phyloP scores from a whole-genome alignment of 805 yeast genomes.

The Brettanomyces nanus region DNA sequence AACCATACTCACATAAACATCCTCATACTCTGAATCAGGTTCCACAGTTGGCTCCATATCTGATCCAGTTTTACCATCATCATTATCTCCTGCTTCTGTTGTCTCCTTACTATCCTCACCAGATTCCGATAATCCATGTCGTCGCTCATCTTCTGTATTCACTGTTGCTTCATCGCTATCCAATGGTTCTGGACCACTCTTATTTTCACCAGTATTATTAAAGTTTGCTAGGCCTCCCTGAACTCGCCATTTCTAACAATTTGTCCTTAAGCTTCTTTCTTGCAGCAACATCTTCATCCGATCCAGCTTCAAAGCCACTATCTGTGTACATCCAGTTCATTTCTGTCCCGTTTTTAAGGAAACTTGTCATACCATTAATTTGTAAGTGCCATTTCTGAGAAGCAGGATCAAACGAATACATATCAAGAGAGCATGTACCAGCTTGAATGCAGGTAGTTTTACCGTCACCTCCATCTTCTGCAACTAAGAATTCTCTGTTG shows the following conservation, averaged over 20 bases:
- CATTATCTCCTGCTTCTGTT: too few species aligned
- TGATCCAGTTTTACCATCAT: conserved; percentile 6
- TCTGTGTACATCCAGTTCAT: conserved; percentile 83
- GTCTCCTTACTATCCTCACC: too few species aligned
- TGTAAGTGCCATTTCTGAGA: conserved; percentile 46
- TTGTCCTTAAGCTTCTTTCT: conserved; percentile 27
- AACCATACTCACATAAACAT: conserved; percentile 48
- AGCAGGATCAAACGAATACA: conserved; percentile 30
- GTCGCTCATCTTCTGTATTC: not conserved
- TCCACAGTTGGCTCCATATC: too few species aligned
- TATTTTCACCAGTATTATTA: not conserved
- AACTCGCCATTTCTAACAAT: conserved; percentile 19
- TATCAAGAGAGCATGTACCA: conserved; percentile 81
- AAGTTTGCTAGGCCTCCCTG: conserved; percentile 8
- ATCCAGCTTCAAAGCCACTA: conserved; percentile 73
- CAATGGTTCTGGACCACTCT: not conserved
- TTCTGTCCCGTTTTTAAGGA: conserved; percentile 73
- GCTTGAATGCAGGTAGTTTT: conserved; percentile 41
- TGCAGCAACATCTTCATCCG: conserved; percentile 71
- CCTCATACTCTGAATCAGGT: conserved; percentile 29
- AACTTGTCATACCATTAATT: conserved; percentile 68
- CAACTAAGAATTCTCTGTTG: conserved; percentile 45
- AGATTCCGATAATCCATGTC: too few species aligned
- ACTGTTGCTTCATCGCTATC: not conserved
- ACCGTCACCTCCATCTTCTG: conserved; percentile 33